Percentiles rank a stretch among this genome's conserved stretches.
These are phyloP conservation scores for Acanthamoeba lugdunensis DNA, from an alignment of 208 protist species.

Conservation along the genomic window DNA sequence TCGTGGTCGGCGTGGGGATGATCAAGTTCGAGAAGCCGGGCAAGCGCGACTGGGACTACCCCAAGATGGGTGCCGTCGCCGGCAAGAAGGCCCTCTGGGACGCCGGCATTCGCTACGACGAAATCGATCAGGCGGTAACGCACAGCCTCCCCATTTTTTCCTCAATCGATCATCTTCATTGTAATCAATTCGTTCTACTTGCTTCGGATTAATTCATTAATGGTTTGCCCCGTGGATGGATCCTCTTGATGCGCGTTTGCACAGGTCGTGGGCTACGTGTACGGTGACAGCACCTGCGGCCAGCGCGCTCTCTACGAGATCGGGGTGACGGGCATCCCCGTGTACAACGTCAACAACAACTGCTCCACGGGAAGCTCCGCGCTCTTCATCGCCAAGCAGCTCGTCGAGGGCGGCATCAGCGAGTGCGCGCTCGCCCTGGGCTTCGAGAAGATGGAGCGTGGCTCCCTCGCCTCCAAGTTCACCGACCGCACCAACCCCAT, in stretches of 20 bases:
- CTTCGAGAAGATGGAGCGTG: constrained; percentile 84
- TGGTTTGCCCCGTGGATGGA: background rate
- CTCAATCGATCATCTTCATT: too few species aligned
- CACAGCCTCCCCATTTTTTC: background rate
- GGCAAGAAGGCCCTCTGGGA: constrained; percentile 78
- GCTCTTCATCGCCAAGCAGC: constrained; percentile 74
- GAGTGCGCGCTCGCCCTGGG: constrained; percentile 82
- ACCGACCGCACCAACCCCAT: constrained; percentile 81
- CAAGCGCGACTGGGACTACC: constrained; percentile 77
- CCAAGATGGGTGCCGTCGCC: constrained; percentile 78
- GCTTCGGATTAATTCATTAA: background rate
- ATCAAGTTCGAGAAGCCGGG: constrained; percentile 84
- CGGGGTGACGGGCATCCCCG: constrained; percentile 78
- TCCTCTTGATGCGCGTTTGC: too few species aligned
- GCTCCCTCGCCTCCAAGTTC: constrained; percentile 76
- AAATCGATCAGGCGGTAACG: constrained; percentile 72
- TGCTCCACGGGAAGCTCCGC: constrained; percentile 80
- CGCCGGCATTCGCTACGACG: constrained; percentile 68
- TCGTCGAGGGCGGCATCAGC: constrained; percentile 73
- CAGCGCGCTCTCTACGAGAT: constrained; percentile 81
- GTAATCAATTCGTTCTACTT: too few species aligned
- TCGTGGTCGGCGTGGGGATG: constrained; percentile 81
- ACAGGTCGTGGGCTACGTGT: constrained; percentile 69
- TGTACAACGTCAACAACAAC: constrained; percentile 85
- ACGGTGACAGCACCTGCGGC: constrained; percentile 81